phyloP scores from a whole-genome alignment of 768 basidiomycete species.

The Podaxis carcinomalis region DNA sequence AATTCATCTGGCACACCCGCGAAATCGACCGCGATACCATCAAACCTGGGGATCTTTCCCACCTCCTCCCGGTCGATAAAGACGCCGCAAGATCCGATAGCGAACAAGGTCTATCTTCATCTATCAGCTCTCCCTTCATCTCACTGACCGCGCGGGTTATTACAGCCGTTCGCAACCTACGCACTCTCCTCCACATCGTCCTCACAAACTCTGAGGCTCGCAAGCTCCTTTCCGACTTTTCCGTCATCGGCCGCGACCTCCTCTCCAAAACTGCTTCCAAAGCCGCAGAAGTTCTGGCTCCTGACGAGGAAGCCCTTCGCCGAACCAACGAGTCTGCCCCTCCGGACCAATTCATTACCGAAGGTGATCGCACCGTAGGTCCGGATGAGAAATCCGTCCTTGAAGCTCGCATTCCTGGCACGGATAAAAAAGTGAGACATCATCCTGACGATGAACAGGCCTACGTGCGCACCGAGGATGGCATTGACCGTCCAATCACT shows the following conservation, averaged over 20 bases:
- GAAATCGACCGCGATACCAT: conserved; percentile 34
- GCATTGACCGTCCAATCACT: conserved; percentile 23
- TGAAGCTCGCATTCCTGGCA: conserved; percentile 28
- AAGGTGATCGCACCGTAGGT: conserved; percentile 29
- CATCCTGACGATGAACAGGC: conserved; percentile 49
- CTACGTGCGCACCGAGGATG: conserved; percentile 26
- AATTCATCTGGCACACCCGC: conserved; percentile 80
- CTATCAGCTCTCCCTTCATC: background rate
- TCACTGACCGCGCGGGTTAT: background rate
- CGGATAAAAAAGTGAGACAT: conserved; percentile 27
- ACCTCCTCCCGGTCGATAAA: conserved; percentile 42
- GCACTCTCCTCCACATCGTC: conserved; percentile 81
- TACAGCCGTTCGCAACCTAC: conserved; percentile 77
- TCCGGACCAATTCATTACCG: conserved; percentile 59
- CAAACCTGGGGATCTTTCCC: conserved; percentile 24
- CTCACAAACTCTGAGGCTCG: conserved; percentile 92
- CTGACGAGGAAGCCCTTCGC: conserved; percentile 56
- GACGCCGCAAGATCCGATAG: conserved; percentile 55
- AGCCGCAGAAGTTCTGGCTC: conserved; percentile 65
- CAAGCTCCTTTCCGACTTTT: conserved; percentile 80
- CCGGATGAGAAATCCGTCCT: conserved; percentile 30
- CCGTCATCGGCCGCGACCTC: conserved; percentile 77
- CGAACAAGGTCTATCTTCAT: conserved; percentile 45
- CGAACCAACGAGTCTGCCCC: conserved; percentile 68
- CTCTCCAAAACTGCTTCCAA: conserved; percentile 71